These are phyloP conservation scores for Gastrolobium villosum DNA, from an alignment of 306 rosid species.

Conservation along the genomic window DNA sequence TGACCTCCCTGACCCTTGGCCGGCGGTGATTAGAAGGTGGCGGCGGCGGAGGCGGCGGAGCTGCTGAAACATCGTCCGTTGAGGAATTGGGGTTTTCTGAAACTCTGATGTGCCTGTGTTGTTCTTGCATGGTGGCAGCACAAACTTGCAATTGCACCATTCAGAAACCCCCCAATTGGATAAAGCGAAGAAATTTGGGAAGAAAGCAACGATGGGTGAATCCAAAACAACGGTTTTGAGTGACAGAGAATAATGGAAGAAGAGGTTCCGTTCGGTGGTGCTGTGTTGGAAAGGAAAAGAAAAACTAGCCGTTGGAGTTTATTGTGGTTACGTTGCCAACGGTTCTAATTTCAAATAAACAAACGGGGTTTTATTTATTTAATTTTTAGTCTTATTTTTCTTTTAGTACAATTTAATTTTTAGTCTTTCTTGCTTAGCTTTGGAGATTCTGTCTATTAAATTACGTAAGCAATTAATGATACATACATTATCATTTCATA, in stretches of 20 bases:
- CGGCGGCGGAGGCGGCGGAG: constrained; percentile 65
- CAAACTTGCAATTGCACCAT: constrained; percentile 20
- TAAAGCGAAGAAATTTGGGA: constrained; percentile 11
- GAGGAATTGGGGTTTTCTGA: constrained; percentile 37
- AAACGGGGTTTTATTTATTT: background rate
- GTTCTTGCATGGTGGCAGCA: constrained; percentile 43
- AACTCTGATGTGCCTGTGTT: constrained; percentile 3
- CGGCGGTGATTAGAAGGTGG: constrained; percentile 64
- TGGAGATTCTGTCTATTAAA: too few species aligned
- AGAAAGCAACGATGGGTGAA: background rate
- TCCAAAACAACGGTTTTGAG: constrained; percentile 22
- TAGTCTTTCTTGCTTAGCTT: too few species aligned
- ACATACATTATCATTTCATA: too few species aligned
- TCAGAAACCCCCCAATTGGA: constrained; percentile 32
- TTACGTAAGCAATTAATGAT: too few species aligned
- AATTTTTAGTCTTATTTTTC: too few species aligned
- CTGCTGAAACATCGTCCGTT: constrained; percentile 32
- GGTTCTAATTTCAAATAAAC: constrained; percentile 47
- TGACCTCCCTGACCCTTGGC: constrained; percentile 88
- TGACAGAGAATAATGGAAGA: background rate
- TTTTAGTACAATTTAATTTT: too few species aligned
- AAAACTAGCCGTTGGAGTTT: constrained; percentile 49
- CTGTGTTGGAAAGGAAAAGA: background rate
- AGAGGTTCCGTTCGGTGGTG: background rate
- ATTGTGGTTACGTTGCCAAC: constrained; percentile 45